Base-by-base conservation (phyloP, 495 filamentous ascomycete species). In the Aspergillus coremiiformis region DNA sequence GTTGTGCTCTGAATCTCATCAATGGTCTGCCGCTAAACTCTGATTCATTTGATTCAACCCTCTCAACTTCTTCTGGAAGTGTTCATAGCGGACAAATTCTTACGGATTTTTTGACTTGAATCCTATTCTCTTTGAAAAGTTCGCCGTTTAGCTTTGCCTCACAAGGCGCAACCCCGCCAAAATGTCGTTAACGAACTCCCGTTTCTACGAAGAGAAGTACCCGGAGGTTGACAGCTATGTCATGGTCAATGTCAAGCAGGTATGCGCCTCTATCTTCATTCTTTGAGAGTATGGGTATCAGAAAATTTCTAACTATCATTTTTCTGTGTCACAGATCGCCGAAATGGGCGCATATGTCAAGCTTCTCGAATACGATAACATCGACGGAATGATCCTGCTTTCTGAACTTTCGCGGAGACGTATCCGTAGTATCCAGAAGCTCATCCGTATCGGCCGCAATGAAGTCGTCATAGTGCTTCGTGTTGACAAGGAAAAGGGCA, bases 261-360 rank as follows among this genome's bases (percentile, higher is more conserved):
- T 92, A 73, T 33, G 79, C 57, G 39, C 24, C 19, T 23, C 19
- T 3, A 42, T 17, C 19, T 27, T n/a, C 21, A 6, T 4, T 44
- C 10, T 30, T 17, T 30, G 19, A 29, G 19, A 30, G 37, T 33
- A 14, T 53, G 21, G 45, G 37, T 44, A n/a, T 23, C 20, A 24
- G 26, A 44, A 37, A 15, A 24, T 44, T 11, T 24, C 44, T 57
- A 43, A 57, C 45, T 49, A 33, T 50, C 44, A 30, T 22, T 44
- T 54, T 65, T 63, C 56, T 27, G 46, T 43, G 39, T 17, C 53
- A 35, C 62, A 96, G 89, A 98, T 98, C 67, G 93, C 93, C 67
- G 93, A 98, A 69, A 98, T 98, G 93, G 93, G 93, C 59, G 93
- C 93, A 59, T 98, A 98, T 67, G 93, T 98, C 65, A 98, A 98